phyloP scores from a whole-genome alignment of 257 asterid species.

The Penstemon davidsonii region DNA sequence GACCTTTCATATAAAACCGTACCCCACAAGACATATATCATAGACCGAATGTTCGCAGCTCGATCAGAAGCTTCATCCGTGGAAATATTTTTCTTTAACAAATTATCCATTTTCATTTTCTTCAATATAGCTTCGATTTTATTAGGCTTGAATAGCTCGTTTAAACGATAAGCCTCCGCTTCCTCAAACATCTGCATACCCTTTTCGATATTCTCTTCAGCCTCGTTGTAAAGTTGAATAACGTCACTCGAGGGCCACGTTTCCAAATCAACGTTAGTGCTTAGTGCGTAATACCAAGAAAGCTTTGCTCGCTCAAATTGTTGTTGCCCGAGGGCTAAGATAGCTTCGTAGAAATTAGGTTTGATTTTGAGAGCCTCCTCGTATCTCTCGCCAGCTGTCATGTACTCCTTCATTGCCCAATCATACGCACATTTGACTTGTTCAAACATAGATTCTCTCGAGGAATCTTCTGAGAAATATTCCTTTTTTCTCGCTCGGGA shows the following conservation, averaged over 20 bases:
- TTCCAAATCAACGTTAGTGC: conserved; percentile 56
- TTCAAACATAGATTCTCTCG: conserved; percentile 47
- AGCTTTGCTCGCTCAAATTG: conserved; percentile 86
- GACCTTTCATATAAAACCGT: conserved; percentile 86
- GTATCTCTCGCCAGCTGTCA: conserved; percentile 62
- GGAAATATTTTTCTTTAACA: conserved; percentile 41
- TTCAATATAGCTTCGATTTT: no score
- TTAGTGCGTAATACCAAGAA: conserved; percentile 69
- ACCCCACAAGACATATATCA: conserved; percentile 79
- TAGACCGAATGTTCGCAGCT: conserved; percentile 59
- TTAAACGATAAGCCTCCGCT: conserved; percentile 45
- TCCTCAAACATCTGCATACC: conserved; percentile 87
- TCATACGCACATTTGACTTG: conserved; percentile 54
- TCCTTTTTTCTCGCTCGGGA: conserved; percentile 73
- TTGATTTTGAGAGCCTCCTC: conserved; percentile 67
- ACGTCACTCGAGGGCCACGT: conserved; percentile 62
- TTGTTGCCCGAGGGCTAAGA: conserved; percentile 74
- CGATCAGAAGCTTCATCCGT: conserved; percentile 69
- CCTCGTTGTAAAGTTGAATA: conserved; percentile 65
- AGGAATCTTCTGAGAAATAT: conserved; percentile 53
- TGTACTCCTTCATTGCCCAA: conserved; percentile 70
- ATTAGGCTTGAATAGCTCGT: no score
- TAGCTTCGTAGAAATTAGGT: conserved; percentile 68
- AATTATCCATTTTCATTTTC: conserved; percentile 49
- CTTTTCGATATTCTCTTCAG: conserved; percentile 78